Percentiles rank a stretch among this genome's conserved stretches.
These are phyloP conservation scores for Cephalotrichum gorgonifer DNA, from an alignment of 2,329 filamentous ascomycete species.

Conservation along the genomic window DNA sequence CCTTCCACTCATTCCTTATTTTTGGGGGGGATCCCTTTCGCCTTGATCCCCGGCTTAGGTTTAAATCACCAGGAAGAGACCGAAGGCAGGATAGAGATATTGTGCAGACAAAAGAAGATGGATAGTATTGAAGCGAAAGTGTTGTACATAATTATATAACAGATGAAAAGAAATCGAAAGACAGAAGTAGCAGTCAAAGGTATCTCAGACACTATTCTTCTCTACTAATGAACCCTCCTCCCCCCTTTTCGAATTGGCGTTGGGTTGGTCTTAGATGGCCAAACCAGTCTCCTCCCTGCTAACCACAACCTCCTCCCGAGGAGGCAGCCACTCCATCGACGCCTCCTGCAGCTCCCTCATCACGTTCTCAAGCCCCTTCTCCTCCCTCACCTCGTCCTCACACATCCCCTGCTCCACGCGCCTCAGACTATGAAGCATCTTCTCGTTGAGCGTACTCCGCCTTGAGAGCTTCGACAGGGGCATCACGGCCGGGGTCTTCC, in stretches of 20 bases:
- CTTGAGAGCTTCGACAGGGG: slow-evolving; percentile 12
- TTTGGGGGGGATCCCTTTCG: too few species aligned
- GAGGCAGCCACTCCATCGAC: slow-evolving; percentile 11
- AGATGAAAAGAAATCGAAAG: too few species aligned
- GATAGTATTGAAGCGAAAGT: too few species aligned
- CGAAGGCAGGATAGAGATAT: too few species aligned
- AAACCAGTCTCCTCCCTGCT: neutral
- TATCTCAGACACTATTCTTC: too few species aligned
- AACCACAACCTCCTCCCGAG: neutral
- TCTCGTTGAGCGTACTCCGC: slow-evolving; percentile 15
- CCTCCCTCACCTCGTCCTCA: slow-evolving; percentile 16
- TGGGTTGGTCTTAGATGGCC: neutral
- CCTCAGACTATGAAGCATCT: slow-evolving; percentile 18
- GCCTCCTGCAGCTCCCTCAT: slow-evolving; percentile 30
- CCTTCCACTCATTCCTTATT: too few species aligned
- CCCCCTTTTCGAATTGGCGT: neutral
- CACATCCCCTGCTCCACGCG: slow-evolving; percentile 7
- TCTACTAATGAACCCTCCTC: too few species aligned
- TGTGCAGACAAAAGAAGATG: too few species aligned
- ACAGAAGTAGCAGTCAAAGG: too few species aligned
- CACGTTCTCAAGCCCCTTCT: slow-evolving; percentile 29
- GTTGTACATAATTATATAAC: too few species aligned
- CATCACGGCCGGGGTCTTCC: neutral
- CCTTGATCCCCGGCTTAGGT: too few species aligned
- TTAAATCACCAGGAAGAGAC: too few species aligned